Base-by-base conservation (phyloP, 2,329 filamentous ascomycete genomes). In the Berkeleyomyces rouxiae region DNA sequence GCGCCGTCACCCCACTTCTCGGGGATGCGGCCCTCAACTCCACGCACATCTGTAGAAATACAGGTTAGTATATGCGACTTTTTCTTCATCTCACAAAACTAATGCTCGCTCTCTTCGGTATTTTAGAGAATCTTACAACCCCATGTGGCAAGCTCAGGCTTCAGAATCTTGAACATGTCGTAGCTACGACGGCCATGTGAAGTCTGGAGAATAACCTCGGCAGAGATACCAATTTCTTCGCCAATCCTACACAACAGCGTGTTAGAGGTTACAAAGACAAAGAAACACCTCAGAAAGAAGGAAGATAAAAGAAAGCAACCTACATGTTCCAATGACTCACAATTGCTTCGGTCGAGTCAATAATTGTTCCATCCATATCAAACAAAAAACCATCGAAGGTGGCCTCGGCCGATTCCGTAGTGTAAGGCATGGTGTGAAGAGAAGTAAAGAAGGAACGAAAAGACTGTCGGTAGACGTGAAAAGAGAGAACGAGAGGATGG, bases 171-270 rank as follows among this genome's bases (percentile, higher is more conserved):
- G 64, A 99, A 79, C 2, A 87, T 84, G 69, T 99, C 93, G 69
- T 97, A 96, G 67, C 85, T 90, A 64, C 93, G 79, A 65, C 92
- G 83, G 66, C 93, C 93, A 74, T 99, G 93, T 4, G 90, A 96
- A 7, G 90, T 95, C 69, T 89, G 81, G 36, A 97, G 80, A 68
- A 99, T 97, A 55, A 86, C 82, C 58, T 85, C 79, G n/a, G 89
- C 88, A 67, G 89, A 83, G 31, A 96, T 85, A 33, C 88, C 88
- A 69, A 97, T 86, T 71, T 96, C 88, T 7, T 81, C 79, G 59
- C 87, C 91, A 67, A 91, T 81, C n/a, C 86, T 89, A 69, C 16
- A 44, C 7, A 9, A 33, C 16, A 3, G 36, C 7, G 63, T 46
- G 31, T 86, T 88, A 69, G 33, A 13, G 31, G 16, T 3, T 13